Base-by-base conservation (phyloP, 352 stramenopile genomes). In the Globisporangium paddicum region DNA sequence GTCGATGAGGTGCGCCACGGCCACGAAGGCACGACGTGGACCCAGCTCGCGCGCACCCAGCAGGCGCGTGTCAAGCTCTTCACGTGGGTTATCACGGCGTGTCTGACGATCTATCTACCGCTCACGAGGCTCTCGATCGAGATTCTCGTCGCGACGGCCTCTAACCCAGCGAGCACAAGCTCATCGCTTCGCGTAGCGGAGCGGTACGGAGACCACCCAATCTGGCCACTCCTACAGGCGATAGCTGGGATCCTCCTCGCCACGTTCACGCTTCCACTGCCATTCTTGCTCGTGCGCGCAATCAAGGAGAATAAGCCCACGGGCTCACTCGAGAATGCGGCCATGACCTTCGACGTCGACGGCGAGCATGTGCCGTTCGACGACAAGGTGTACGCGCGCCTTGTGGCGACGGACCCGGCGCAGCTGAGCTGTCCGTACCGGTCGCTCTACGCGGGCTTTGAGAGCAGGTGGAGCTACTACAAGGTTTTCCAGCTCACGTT, bases 391-490 rank as follows among this genome's bases (percentile, higher is more conserved):
- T 86, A 82, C 63, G 53, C 69, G 0, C 67, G 67, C 3, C 61
- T 79, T 0, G 64, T 86, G 4, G 37, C 65, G 1, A 67, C 57
- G 2, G 67, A 84, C n/a, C 68, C 76, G 8, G 73, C 58, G 9
- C 75, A 86, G 45, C 54, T 79, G n/a, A 56, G 58, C 7, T 82
- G 69, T 37, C 76, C 76, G 0, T 86, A 82, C 52, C 66, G 66
- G 0, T 82, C 73, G 41, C 67, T 86, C 18, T 86, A 86, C 59
- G 63, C 59, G 7, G 69, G 76, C 21, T 82, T 82, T 40, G 73
- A 86, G 54, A 66, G 65, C 44, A 58, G 62, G 7, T 83, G 73
- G 76, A 68, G 64, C n/a, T 68, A 73, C 59, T 86, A 83, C 60
- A 81, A 82, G 55, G 67, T 83, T 0, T 62, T 77, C 1, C 65